Evolutionary conservation across 2,329 filamentous ascomycete genomes (phyloP), one percentile per base, ranked within the genome.

Genomic region (Penicillium expansum): DNA sequence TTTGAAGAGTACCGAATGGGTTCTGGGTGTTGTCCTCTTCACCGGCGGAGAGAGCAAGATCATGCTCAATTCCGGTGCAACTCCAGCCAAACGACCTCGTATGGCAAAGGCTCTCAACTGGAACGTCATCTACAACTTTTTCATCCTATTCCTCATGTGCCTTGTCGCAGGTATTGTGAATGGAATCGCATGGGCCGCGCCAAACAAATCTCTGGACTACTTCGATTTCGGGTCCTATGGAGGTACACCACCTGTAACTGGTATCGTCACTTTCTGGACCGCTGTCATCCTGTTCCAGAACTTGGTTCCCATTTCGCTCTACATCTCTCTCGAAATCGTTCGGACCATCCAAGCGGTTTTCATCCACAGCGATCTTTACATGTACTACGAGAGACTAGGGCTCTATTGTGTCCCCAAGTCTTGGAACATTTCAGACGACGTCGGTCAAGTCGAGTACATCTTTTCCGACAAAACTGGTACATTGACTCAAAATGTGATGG

Each of bases 381-480:
- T 99, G 95, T 99, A 97, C 76, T 96, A 99, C 77, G 94, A 94
- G 55, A 87, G 86, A 68, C 86, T 97, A 63, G 92, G 96, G 69
- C 92, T 96, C 70, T 92, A 93, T 2, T 99, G 95, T 71, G 91
- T 96, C 11, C 94, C 95, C 5, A 97, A 97, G 71, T 92, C 92
- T 0, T 99, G 94, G 94, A 99, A 97, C 71, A 97, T 99, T 49
- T 97, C 93, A 0, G 94, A 99, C 70, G 95, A 99, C 68, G 82
- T 99, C 45, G 94, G 94, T 13, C 94, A 99, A 76, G 96, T 99
- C 61, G 94, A 97, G 76, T 99, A 97, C 79, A 96, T 99, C 64
- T 99, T 99, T 75, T 97, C 91, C 0, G 91, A 96, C 80, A 96
- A 96, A 77, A 96, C 91, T 0, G 91, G 91, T 57, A 96, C 91